Base-by-base conservation (phyloP, 139 green algal species). In the Deuterostichococcus epilithicus region DNA sequence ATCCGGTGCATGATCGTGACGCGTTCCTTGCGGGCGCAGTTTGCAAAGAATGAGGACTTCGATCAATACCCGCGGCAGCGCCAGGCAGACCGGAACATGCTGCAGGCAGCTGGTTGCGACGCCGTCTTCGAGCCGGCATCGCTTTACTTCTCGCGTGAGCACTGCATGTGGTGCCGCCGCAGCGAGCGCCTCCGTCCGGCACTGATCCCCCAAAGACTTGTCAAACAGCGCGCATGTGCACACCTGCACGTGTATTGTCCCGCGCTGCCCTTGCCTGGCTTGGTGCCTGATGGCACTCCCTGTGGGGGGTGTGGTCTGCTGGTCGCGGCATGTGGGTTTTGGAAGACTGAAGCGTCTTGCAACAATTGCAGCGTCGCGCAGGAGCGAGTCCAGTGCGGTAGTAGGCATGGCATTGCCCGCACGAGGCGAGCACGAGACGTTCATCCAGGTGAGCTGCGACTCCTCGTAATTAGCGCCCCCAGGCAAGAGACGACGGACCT, bases 31-130 rank as follows among this genome's bases (percentile, higher is more conserved):
- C 52, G 3, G 5, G 20, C 76, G 73, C 91, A 97, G 88, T 98
- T 98, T 75, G 86, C 89, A 8, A 83, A 83, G 6, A 77, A 93
- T 35, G 96, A 99, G 75, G 96, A 99, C 80, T 97, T 99, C 86
- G 91, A 91, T 30, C 84, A 92, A 0, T 99, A 99, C 78, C 96
- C 96, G 0, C 39, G 30, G 30, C 63, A 23, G 63, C 63, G 63
- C 10, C 84, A 95, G 90, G 86, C 89, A 8, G 86, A 98, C 77
- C 78, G 91, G 0, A 38, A 70, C 15, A 92, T 93, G 79, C 85
- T 99, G 23, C 44, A 83, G 32, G 77, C 72, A 38, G 83, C 84
- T 0, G 88, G 92, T 10, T 90, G 89, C 44, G 81, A 80, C 30
- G 93, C 88, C 3, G 85, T 96, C 18, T 99, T 98, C 80, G 80